Percentiles rank a stretch among this genome's conserved stretches.
These are phyloP conservation scores for Capsicum rhomboideum DNA, from an alignment of 257 asterid species.

Conservation along the genomic window DNA sequence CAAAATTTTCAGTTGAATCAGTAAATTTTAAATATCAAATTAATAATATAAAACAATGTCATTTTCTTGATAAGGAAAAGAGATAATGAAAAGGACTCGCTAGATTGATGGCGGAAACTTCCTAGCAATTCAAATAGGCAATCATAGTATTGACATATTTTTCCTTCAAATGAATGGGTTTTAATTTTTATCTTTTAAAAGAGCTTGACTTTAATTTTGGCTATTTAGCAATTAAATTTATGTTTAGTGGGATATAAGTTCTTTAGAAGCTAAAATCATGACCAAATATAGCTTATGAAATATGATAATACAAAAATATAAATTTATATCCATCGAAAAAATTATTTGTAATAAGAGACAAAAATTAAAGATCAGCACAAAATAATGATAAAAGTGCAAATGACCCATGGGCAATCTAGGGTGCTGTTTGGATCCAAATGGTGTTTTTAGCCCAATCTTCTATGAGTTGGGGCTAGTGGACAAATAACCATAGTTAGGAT, in stretches of 20 bases:
- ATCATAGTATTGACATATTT: too few species aligned
- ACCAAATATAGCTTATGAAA: neutral
- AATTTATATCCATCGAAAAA: neutral
- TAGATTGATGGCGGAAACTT: neutral
- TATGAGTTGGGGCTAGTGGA: neutral
- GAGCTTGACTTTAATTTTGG: neutral
- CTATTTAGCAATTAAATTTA: neutral
- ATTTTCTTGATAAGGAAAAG: neutral
- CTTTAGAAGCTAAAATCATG: neutral
- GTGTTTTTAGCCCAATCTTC: neutral
- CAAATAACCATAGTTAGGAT: neutral
- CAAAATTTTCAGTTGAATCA: neutral
- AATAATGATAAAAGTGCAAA: too few species aligned
- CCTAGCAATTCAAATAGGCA: neutral
- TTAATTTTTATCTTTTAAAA: neutral
- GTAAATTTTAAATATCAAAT: neutral
- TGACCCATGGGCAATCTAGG: neutral
- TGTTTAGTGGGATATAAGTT: neutral
- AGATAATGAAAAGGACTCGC: neutral
- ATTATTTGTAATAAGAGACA: neutral
- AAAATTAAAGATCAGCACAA: too few species aligned
- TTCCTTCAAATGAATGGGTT: neutral
- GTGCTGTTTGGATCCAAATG: neutral
- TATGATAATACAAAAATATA: neutral
- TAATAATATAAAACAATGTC: neutral